Base-by-base conservation (phyloP, 1,284 basidiomycete species). In the Cryptococcus sp. region DNA sequence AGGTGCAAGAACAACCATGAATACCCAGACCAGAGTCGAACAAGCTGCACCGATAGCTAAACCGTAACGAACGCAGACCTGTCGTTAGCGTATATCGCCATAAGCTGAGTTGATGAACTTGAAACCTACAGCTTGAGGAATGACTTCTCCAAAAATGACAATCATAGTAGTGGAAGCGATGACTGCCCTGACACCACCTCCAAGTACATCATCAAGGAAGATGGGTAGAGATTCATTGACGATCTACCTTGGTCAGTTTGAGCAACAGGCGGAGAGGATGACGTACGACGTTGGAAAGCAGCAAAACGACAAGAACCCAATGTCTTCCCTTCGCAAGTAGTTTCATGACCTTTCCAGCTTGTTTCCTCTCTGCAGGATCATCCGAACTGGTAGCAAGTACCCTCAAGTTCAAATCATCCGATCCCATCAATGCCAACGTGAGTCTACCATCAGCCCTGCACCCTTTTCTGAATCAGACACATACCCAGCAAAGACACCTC, bases 351-450 rank as follows among this genome's bases (percentile, higher is more conserved):
- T 83, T 87, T 57, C 80, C 78, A 0, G 89, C 90, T 53, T 90
- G 85, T 49, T 72, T 67, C 59, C 82, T 80, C 70, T 91, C 87
- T 41, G 69, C 77, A 1, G 75, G 63, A 64, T 91, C 82, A 19
- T 85, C 86, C 0, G 90, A 92, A 1, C 88, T 88, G 0, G 84
- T 81, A 1, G 87, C 79, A 22, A 94, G 79, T 1, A 96, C 92
- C 24, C 89, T 85, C 18, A 97, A 80, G 66, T 96, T 91, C 41
- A 97, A 81, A 62, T 92, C 87, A 65, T 98, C 93, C 18, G 96
- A 82, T 1, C 93, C 92, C 92, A 96, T 96, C 28, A 96, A 79
- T 4, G 89, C 92, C 19, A 97, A 83, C 0, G 91, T 96, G 48
- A 96, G 78, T 22, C 79, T 78, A 44, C 4, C 49, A 54, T 43